A percentile compares a stretch with the other conserved stretches of the same genome.
These are phyloP conservation scores for Sporisorium iseilematis-ciliati DNA, from an alignment of 1,284 basidiomycete genomes.

Conservation along the genomic window DNA sequence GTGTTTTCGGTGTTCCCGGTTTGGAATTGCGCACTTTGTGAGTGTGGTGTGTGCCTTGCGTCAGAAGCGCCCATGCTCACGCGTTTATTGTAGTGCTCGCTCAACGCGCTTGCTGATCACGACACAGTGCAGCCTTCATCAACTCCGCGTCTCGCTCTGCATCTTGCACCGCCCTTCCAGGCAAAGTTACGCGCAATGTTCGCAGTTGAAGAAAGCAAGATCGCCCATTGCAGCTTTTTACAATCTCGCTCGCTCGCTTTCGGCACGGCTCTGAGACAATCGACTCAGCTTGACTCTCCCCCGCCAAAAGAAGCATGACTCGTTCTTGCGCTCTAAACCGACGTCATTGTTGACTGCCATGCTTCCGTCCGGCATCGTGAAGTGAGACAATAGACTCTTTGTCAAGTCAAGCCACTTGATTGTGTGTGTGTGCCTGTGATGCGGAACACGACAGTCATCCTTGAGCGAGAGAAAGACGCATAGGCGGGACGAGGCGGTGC, in stretches of 20 bases:
- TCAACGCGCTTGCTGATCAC: not conserved
- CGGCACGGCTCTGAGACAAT: not conserved
- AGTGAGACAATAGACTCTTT: not conserved
- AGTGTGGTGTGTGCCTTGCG: constrained; percentile 14
- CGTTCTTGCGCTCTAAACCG: not conserved
- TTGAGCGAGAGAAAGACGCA: not conserved
- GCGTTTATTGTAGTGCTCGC: constrained; percentile 4
- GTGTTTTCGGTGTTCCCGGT: constrained; percentile 10
- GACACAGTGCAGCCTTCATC: not conserved
- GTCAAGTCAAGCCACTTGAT: not conserved
- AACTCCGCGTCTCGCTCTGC: not conserved
- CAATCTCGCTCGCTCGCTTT: no score
- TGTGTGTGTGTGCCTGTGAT: no score
- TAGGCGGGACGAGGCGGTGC: constrained; percentile 5
- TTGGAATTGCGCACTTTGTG: not conserved
- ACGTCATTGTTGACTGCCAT: not conserved
- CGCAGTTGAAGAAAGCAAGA: no score
- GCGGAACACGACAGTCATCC: no score
- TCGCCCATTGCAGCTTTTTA: no score
- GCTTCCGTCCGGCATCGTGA: not conserved
- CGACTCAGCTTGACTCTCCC: not conserved
- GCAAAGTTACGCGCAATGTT: no score
- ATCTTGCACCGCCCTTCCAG: no score
- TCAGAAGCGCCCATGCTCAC: constrained; percentile 8
- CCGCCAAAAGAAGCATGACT: not conserved